Base-by-base conservation (phyloP, 805 yeast species). In the Crinitomyces ghanaensis region DNA sequence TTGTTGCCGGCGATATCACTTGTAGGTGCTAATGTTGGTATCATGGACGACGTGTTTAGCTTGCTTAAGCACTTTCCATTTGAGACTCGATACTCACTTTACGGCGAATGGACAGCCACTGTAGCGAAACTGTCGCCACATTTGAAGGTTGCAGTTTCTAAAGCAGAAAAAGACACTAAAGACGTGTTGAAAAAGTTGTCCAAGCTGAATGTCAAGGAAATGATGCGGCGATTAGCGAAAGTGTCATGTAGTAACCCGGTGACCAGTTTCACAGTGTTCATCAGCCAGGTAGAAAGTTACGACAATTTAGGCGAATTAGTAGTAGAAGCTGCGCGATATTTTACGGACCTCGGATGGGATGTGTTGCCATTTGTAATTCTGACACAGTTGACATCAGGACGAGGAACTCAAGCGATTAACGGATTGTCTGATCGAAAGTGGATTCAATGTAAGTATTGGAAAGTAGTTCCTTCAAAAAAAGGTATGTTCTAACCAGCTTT, bases 271-370 rank as follows among this genome's bases (percentile, higher is more conserved):
- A 58, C 70, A 15, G 76, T 81, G 0, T 66, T 82, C 29, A 63
- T 86, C 7, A 72, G 73, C 29, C 95, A 84, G 49, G 73, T 88
- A 42, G 97, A 88, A 54, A 83, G 91, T 59, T 88, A 88, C 51
- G 94, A 80, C 49, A 88, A 88, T 49, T 68, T 88, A 41, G 79
- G 77, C 28, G 74, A 72, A 24, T 62, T 88, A 37, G 74, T 88
- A 5, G 85, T 83, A 6, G 77, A 77, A 30, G 72, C 91, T 5
- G 84, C 95, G 0, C 62, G 73, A 26, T 77, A 72, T 48, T 83
- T 84, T 51, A 77, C 76, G 32, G 67, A 60, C 4, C 77, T 78
- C 46, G 84, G 85, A 0, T 84, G 93, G 85, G 97, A 88, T 53
- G 80, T 74, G 2, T 55, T 88, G 19, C 77, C 86, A 4, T 74